phyloP scores from a whole-genome alignment of 306 rosid genomes.

The Quercus engelmannii region DNA sequence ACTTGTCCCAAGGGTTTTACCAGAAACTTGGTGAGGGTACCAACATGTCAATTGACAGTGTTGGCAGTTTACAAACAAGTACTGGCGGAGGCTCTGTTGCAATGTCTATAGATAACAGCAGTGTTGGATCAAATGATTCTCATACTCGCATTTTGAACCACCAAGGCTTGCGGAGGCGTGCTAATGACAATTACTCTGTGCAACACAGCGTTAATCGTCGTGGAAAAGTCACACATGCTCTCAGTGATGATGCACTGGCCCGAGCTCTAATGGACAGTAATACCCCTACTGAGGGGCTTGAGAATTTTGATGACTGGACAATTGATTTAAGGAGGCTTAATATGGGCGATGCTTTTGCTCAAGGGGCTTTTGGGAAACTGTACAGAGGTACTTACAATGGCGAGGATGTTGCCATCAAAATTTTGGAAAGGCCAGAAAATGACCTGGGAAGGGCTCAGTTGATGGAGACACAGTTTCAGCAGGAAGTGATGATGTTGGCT shows the following conservation, averaged over 20 bases:
- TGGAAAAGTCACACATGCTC: conserved; percentile 84
- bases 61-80: conserved; percentile 82
- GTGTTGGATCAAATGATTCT: conserved; percentile 93
- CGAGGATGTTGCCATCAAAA: neutral
- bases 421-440: conserved; percentile 92
- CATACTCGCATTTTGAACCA: conserved; percentile 89
- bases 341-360: conserved; percentile 10
- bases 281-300: conserved; percentile 79
- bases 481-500: conserved; percentile 96
- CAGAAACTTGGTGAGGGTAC: conserved; percentile 89
- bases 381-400: conserved; percentile 6
- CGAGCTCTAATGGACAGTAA: conserved; percentile 77
- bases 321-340: conserved; percentile 9
- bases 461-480: conserved; percentile 97
- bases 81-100: conserved; percentile 92
- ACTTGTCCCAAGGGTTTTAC: conserved; percentile 88
- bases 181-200: conserved; percentile 76
- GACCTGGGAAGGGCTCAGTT: conserved; percentile 77
- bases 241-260: conserved; percentile 93
- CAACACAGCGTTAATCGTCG: conserved; percentile 73
- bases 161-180: conserved; percentile 69
- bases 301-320: conserved; percentile 27
- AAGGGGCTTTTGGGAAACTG: conserved; percentile 6
- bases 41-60: conserved; percentile 85
- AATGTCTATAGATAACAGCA: conserved; percentile 89